Conservation (phyloP, 768 basidiomycete genomes). For the Boletus bicolor region DNA sequence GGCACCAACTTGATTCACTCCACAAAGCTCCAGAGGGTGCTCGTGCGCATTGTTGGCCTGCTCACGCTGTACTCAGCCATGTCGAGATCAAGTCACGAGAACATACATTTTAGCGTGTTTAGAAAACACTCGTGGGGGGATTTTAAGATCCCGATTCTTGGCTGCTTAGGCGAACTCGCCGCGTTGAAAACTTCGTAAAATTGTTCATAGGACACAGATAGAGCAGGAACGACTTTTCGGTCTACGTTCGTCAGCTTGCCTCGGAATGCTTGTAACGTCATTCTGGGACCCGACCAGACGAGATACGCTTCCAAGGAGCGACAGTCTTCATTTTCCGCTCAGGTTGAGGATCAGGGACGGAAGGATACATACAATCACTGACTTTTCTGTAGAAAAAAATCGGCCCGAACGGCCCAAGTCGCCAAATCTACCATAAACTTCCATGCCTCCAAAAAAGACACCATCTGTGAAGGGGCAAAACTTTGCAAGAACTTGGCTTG, state of each 20-base stretch:
- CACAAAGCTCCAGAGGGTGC: not conserved
- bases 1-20: conserved; percentile 12
- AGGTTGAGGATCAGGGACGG: not conserved
- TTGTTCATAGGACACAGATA: conserved; percentile 5
- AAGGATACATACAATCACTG: not conserved
- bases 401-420: conserved; percentile 5
- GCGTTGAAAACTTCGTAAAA: conserved; percentile 6
- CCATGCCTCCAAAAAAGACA: conserved; percentile 8
- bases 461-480: not conserved
- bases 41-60: conserved; percentile 7
- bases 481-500: conserved; percentile 10
- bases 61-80: not conserved
- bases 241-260: conserved; percentile 7
- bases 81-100: not conserved
- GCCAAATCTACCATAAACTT: conserved; percentile 7
- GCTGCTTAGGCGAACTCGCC: not conserved
- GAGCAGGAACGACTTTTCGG: conserved; percentile 6
- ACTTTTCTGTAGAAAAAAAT: conserved; percentile 10
- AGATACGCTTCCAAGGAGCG: conserved; percentile 9
- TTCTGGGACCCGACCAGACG: conserved; percentile 11
- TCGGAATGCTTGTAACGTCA: conserved; percentile 11
- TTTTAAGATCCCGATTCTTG: not conserved
- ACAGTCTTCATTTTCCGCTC: not conserved
- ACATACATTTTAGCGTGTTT: conserved; percentile 8
- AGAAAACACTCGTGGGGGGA: not conserved